Conservation (phyloP, 306 rosid species). For the Mimosa pudica region DNA sequence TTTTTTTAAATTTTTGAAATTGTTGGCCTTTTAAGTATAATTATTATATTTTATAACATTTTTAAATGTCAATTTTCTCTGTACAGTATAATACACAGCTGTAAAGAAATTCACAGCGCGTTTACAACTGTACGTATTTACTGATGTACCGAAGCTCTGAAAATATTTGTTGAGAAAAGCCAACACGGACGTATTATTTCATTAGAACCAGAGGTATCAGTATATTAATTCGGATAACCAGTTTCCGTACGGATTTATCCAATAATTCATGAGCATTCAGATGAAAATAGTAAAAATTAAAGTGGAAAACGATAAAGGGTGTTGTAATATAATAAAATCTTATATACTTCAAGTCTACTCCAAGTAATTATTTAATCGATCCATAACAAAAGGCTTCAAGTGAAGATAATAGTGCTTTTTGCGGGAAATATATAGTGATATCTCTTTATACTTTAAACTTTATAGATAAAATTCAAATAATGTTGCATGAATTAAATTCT, state of each 20-base stretch:
- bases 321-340: background rate
- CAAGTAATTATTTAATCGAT: background rate
- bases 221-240: background rate
- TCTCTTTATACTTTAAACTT: too few species aligned
- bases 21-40: too few species aligned
- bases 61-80: background rate
- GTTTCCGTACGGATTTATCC: background rate
- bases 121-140: background rate
- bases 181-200: background rate
- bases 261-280: background rate
- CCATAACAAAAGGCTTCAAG: background rate
- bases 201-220: background rate
- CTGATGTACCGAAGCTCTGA: background rate
- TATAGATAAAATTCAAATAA: background rate
- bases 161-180: background rate
- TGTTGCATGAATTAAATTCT: too few species aligned
- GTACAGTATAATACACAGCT: background rate
- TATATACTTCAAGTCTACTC: background rate
- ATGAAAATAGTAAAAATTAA: background rate
- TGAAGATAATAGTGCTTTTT: too few species aligned
- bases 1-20: too few species aligned
- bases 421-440: background rate
- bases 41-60: too few species aligned
- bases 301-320: background rate
- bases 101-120: background rate